phyloP scores from a whole-genome alignment of 2,329 filamentous ascomycete species.

The Beauveria scarabaeidicola region DNA sequence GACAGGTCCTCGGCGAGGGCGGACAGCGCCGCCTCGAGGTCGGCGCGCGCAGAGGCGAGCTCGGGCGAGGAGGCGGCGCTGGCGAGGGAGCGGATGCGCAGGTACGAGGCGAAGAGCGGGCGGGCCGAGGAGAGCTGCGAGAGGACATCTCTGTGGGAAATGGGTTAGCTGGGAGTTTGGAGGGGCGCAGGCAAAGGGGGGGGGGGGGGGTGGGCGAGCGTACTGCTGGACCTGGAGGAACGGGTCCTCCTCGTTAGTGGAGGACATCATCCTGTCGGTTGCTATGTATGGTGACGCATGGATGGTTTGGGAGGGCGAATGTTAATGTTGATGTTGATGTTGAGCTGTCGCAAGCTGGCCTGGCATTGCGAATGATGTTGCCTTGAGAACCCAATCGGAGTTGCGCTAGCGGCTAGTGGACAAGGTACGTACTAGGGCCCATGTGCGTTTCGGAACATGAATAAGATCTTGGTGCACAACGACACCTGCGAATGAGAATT shows the following conservation, averaged over 20 bases:
- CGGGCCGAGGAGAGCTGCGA: constrained; percentile 71
- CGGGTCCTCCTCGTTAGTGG: constrained; percentile 58
- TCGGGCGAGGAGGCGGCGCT: constrained; percentile 68
- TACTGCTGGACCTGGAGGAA: constrained; percentile 67
- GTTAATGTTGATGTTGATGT: constrained; percentile 1
- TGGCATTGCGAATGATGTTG: constrained; percentile 24
- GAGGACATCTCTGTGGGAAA: constrained; percentile 66
- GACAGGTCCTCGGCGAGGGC: constrained; percentile 74
- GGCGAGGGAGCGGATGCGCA: constrained; percentile 84
- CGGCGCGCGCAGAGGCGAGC: constrained; percentile 66
- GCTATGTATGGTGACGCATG: constrained; percentile 16
- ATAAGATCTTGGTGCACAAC: too few relatives aligned
- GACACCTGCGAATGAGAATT: not conserved
- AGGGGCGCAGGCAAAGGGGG: too few relatives aligned
- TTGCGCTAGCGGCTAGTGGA: constrained; percentile 1
- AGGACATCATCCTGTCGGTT: constrained; percentile 52
- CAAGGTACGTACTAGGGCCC: not conserved
- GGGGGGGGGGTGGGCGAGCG: constrained; percentile 18
- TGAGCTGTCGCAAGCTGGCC: constrained; percentile 12
- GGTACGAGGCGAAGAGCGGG: constrained; percentile 85
- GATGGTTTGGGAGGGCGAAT: not conserved
- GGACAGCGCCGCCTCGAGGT: constrained; percentile 57
- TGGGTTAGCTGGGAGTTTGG: constrained; percentile 1
- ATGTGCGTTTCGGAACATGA: not conserved
- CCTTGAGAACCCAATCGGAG: constrained; percentile 7